Base-by-base conservation (phyloP, 2,329 filamentous ascomycete species). In the Ceratocystis papillata region DNA sequence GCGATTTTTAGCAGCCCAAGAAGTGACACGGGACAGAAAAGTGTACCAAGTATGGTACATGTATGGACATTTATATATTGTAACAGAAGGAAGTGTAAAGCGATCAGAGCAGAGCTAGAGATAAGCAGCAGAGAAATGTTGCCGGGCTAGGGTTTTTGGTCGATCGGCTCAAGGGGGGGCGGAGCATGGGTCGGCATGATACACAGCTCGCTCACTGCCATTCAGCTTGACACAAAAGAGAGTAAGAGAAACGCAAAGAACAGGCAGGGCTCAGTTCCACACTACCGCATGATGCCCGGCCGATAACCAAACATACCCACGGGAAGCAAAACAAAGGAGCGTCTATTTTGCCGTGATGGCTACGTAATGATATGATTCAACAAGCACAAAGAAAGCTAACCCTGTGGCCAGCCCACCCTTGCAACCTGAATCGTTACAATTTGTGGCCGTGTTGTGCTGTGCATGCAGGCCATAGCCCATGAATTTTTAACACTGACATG, bases 141-240 rank as follows among this genome's bases (percentile, higher is more conserved):
- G 37, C 60, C 37, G 48, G 60, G 25, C 37, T 25, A 46, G 22
- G 20, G 48, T 22, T 53, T 53, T 28, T 53, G 48, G 48, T 53
- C 25, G 48, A 53, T 53, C 48, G 33, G 44, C 41, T 63, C 60
- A 33, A 62, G 61, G 20, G 17, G 41, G 17, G 22, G 37, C 37
- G 44, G 41, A 45, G 46, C 61, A 63, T 48, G 61, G 61, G 37
- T 41, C 61, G 61, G 46, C 22, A 63, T 63, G 48, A 44, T 46
- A 63, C 55, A 59, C 25, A 41, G 37, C 37, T 41, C 33, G 10
- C 37, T 41, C 15, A 30, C 25, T 28, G 55, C 55, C 25, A 59
- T 41, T 41, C 37, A 41, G 37, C 37, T 41, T 41, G 37, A 41
- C 37, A 41, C 37, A 41, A 53, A 25, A 15, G 22, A 22, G 20